phyloP scores from a whole-genome alignment of 768 basidiomycete genomes.

The Hygrocybe coccinea region DNA sequence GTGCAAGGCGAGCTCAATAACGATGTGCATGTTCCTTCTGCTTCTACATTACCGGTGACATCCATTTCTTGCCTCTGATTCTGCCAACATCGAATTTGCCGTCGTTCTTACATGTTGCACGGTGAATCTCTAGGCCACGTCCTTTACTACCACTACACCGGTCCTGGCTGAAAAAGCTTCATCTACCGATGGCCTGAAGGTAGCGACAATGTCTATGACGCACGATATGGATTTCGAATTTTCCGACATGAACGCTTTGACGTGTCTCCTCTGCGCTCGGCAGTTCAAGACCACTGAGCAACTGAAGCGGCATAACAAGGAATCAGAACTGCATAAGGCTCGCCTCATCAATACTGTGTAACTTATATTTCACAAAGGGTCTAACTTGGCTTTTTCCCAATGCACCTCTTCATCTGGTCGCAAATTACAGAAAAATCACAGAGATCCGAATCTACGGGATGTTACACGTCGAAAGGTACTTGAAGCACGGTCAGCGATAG shows the following conservation, averaged over 20 bases:
- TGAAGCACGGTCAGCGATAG: constrained; percentile 35
- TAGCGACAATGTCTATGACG: constrained; percentile 23
- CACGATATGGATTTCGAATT: constrained; percentile 74
- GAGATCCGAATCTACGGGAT: constrained; percentile 67
- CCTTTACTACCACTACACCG: constrained; percentile 16
- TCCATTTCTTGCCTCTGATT: constrained; percentile 25
- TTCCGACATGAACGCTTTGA: constrained; percentile 65
- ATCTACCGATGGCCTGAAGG: constrained; percentile 7
- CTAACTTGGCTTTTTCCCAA: constrained; percentile 18
- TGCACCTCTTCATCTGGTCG: background rate
- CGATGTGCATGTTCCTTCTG: constrained; percentile 26
- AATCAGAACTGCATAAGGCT: constrained; percentile 95
- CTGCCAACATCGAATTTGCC: constrained; percentile 4
- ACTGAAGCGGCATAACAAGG: constrained; percentile 83
- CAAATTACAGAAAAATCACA: constrained; percentile 72
- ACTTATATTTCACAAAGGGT: constrained; percentile 19
- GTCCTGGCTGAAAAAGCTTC: constrained; percentile 15
- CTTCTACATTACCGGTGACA: constrained; percentile 32
- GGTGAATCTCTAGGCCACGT: constrained; percentile 25
- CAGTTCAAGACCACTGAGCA: constrained; percentile 88
- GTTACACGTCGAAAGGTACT: constrained; percentile 64
- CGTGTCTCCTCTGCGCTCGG: constrained; percentile 86
- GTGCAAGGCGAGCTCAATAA: constrained; percentile 82
- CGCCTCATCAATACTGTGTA: constrained; percentile 41
- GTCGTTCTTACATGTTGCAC: constrained; percentile 26